A percentile compares a stretch with the other conserved stretches of the same genome.
These are phyloP conservation scores for Colletotrichum liaoningense DNA, from an alignment of 2,329 filamentous ascomycete genomes.

Conservation along the genomic window DNA sequence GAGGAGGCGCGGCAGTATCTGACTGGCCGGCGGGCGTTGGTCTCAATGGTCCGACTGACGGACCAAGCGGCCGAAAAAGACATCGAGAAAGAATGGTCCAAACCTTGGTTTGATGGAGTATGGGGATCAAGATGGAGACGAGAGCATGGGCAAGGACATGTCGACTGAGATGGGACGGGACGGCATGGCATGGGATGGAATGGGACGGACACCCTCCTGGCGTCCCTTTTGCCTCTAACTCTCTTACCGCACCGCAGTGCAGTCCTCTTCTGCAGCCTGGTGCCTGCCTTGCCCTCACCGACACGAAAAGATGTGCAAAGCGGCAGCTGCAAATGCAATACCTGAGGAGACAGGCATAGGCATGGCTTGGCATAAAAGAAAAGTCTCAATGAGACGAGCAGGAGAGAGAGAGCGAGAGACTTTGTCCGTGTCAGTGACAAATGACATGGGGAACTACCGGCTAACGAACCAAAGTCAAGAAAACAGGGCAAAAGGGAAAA, in stretches of 20 bases:
- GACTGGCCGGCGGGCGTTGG: constrained; percentile 21
- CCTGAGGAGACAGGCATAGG: background rate
- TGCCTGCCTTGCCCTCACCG: constrained; percentile 3
- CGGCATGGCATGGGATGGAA: background rate
- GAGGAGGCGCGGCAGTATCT: constrained; percentile 7
- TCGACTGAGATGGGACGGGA: constrained; percentile 21
- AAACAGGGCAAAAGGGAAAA: background rate
- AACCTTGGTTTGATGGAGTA: constrained; percentile 31
- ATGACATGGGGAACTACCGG: constrained; percentile 19
- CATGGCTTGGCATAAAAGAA: constrained; percentile 13
- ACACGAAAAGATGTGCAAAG: background rate
- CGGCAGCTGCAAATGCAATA: background rate
- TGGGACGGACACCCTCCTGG: constrained; percentile 10
- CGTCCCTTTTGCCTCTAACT: background rate
- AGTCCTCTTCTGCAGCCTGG: background rate
- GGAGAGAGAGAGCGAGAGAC: background rate
- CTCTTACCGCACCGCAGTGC: background rate
- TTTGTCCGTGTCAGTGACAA: constrained; percentile 5
- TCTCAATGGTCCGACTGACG: background rate
- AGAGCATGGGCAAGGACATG: constrained; percentile 20
- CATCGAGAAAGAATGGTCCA: constrained; percentile 16
- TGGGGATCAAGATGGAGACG: constrained; percentile 26
- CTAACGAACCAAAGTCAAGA: background rate
- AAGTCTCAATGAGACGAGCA: constrained; percentile 1
- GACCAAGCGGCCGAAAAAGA: constrained; percentile 3